Conservation (phyloP, 2,329 filamentous ascomycete genomes). For the Colletotrichum eleusines region DNA sequence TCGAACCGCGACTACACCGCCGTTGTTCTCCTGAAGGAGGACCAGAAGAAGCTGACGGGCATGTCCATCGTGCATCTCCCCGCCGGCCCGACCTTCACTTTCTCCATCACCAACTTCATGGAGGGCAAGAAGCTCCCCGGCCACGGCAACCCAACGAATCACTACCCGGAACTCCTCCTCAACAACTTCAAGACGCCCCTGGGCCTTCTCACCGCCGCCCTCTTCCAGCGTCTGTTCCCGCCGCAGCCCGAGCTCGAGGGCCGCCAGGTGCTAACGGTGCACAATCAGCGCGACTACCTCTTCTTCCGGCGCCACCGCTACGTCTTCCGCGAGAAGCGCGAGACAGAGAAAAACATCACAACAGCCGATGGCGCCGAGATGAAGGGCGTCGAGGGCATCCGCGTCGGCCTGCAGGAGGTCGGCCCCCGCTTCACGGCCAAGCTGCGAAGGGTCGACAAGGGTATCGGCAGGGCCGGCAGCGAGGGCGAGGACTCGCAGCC, state of each 20-base stretch:
- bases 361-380: conserved; percentile 85
- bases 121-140: conserved; percentile 89
- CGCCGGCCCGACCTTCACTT: conserved; percentile 90
- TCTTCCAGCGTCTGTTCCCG: conserved; percentile 81
- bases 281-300: conserved; percentile 97
- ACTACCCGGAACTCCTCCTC: conserved; percentile 89
- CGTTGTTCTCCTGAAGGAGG: conserved; percentile 87
- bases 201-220: conserved; percentile 85
- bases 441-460: conserved; percentile 89
- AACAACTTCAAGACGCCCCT: conserved; percentile 97
- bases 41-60: conserved; percentile 85
- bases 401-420: conserved; percentile 85
- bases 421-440: conserved; percentile 81
- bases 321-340: conserved; percentile 88
- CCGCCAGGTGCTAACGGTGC: conserved; percentile 89
- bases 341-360: conserved; percentile 87
- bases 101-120: conserved; percentile 90
- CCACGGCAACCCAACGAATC: conserved; percentile 88
- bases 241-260: conserved; percentile 85
- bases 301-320: conserved; percentile 93
- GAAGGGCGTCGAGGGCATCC: conserved; percentile 86
- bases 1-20: conserved; percentile 85
- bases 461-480: conserved; percentile 77
- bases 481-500: conserved; percentile 81
- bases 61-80: conserved; percentile 89